Base-by-base conservation (phyloP, 225 moss, liverwort and hornwort species). In the Marchantia paleacea region DNA sequence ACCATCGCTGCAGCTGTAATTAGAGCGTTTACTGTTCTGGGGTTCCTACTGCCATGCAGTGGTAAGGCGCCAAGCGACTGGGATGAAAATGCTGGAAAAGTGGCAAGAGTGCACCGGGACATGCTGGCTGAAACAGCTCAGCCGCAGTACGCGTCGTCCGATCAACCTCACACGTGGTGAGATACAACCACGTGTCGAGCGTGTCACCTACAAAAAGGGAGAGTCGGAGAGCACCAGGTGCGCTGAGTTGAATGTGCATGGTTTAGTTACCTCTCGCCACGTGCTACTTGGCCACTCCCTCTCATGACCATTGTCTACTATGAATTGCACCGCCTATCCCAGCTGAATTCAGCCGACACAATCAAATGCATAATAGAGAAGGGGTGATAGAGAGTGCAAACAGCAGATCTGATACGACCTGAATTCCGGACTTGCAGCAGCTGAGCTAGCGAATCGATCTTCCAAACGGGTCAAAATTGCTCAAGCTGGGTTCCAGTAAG, bases 231-330 rank as follows among this genome's bases (percentile, higher is more conserved):
- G 74, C 22, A 50, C 24, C 74, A 53, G 26, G 26, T 54, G 15
- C 26, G 74, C 74, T 74, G 74, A 55, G 53, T 12, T 55, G 74
- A 53, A 6, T 18, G 55, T 74, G 74, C 74, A 74, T 74, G 74
- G 74, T 12, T 26, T 12, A 12, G 19, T 14, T 22, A 0, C 9
- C 12, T 3, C 10, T 18, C 28, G 60, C 47, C 76, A 76, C 62
- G 60, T 76, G 58, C 39, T 39, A 3, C 0, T n/a, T 61, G 18
- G 0, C 31, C 22, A 2, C 30, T 1, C 20, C 11, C 9, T 76
- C 15, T 48, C 50, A 51, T n/a, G 22, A n/a, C 28, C 26, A 69
- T 26, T 31, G 31, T 15, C 31, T 9, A 7, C 4, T 69, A 4
- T 20, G 22, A 72, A 52, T 51, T 10, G 72, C 67, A 9, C 26